Evolutionary conservation across 306 rosid genomes (phyloP).

Genomic region (Canavalia ensiformis): DNA sequence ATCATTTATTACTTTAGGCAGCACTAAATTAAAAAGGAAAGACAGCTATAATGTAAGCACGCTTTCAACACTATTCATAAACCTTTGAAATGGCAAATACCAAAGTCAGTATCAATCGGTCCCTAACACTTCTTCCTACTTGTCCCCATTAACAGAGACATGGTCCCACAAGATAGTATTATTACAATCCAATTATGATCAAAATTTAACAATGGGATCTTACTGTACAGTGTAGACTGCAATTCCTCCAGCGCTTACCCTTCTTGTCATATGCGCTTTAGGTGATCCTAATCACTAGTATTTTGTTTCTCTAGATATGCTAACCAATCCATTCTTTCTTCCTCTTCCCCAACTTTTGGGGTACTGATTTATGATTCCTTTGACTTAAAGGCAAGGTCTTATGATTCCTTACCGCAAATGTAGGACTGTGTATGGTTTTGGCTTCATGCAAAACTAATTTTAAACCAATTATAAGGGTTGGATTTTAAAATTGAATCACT

Average conservation of each 20-base stretch:
- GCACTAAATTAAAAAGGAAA: constrained; percentile 3
- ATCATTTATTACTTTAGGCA: constrained; percentile 23
- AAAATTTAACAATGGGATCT: neutral
- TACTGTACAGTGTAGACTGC: neutral
- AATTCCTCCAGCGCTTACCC: neutral
- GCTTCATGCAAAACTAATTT: neutral
- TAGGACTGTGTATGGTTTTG: neutral
- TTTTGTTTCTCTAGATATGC: neutral
- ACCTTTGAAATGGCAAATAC: constrained; percentile 6
- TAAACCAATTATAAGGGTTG: neutral
- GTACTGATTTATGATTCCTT: neutral
- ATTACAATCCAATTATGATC: constrained; percentile 13
- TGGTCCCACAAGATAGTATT: constrained; percentile 17
- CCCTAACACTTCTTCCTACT: constrained; percentile 29
- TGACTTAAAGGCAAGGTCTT: neutral
- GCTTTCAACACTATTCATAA: neutral
- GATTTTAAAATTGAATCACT: neutral
- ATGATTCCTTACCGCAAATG: neutral
- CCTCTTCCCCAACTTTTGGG: neutral
- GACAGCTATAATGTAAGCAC: constrained; percentile 28
- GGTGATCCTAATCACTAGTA: neutral
- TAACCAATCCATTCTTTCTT: neutral
- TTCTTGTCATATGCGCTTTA: neutral
- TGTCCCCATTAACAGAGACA: constrained; percentile 29
- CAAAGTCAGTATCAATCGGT: constrained; percentile 38